These are phyloP conservation scores for Ophioceras dolichostomum DNA, from an alignment of 2,329 filamentous ascomycete genomes.

Conservation along the genomic window DNA sequence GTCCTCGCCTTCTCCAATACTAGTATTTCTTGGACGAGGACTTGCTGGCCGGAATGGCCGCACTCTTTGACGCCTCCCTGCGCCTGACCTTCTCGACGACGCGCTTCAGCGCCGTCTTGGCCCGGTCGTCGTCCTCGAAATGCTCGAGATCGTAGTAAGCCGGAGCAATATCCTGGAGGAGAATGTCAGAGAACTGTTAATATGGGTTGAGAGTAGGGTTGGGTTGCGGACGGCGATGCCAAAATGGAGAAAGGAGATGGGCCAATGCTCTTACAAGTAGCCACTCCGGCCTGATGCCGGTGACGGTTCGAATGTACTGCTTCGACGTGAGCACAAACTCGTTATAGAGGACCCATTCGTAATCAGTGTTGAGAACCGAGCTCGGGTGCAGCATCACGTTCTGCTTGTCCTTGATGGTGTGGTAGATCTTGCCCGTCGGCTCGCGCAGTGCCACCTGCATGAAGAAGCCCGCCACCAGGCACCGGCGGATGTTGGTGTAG, in stretches of 20 bases:
- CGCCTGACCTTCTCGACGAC: constrained; percentile 48
- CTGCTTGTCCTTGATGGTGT: constrained; percentile 94
- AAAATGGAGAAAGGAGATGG: not conserved
- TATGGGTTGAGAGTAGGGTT: too few species aligned
- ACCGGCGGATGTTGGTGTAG: constrained; percentile 92
- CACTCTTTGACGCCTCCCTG: constrained; percentile 29
- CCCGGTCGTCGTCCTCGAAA: constrained; percentile 70
- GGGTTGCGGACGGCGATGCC: not conserved
- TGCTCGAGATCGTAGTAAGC: constrained; percentile 77
- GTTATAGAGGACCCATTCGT: constrained; percentile 96
- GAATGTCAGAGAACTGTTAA: not conserved
- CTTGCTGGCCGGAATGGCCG: too few species aligned
- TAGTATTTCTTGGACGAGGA: too few species aligned
- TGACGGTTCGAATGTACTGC: constrained; percentile 94
- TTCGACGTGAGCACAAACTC: constrained; percentile 97
- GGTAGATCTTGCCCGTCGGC: constrained; percentile 71
- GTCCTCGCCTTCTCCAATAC: too few species aligned
- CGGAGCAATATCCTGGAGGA: constrained; percentile 81
- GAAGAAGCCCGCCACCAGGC: constrained; percentile 91
- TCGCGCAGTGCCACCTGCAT: constrained; percentile 99
- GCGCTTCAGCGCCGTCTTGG: constrained; percentile 54
- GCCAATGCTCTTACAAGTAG: constrained; percentile 51
- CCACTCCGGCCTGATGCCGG: constrained; percentile 88
- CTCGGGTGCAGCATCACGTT: constrained; percentile 86
- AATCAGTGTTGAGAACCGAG: constrained; percentile 77